phyloP scores from a whole-genome alignment of 208 protist genomes.

The Angomonas ambiguus region DNA sequence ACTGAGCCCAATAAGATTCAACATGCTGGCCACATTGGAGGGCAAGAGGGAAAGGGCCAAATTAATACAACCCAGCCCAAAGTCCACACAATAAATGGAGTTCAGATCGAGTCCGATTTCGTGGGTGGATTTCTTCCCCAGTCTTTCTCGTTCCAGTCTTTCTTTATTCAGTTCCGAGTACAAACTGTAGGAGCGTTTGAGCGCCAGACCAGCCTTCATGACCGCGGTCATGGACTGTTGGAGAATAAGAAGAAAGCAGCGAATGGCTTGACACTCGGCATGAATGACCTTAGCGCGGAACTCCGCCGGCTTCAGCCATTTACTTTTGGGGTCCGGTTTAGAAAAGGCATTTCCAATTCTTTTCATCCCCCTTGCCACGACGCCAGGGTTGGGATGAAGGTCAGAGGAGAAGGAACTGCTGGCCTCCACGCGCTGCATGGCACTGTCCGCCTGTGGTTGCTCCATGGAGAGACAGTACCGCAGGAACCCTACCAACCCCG shows the following conservation, averaged over 20 bases:
- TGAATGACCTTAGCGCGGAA: constrained; percentile 53
- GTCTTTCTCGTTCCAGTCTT: constrained; percentile 17
- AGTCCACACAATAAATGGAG: constrained; percentile 47
- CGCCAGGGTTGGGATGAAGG: constrained; percentile 19
- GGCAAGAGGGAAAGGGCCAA: constrained; percentile 48
- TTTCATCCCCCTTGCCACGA: constrained; percentile 18
- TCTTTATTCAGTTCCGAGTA: constrained; percentile 30
- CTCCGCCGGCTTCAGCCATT: constrained; percentile 30
- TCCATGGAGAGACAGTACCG: constrained; percentile 54
- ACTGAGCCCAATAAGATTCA: constrained; percentile 45
- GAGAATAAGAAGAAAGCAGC: constrained; percentile 38
- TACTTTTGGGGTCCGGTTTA: constrained; percentile 15
- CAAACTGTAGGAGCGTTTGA: constrained; percentile 31
- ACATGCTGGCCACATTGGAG: constrained; percentile 19
- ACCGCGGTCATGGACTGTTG: constrained; percentile 43
- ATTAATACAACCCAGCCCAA: constrained; percentile 38
- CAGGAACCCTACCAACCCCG: constrained; percentile 33
- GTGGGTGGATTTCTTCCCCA: constrained; percentile 20
- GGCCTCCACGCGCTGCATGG: constrained; percentile 26
- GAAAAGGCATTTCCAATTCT: constrained; percentile 23
- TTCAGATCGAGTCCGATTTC: constrained; percentile 48
- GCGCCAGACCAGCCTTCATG: constrained; percentile 21
- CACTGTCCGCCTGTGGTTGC: constrained; percentile 32
- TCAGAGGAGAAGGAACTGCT: constrained; percentile 34
- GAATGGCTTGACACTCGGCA: constrained; percentile 39